Evolutionary conservation across 352 stramenopile species (phyloP), one percentile per base, ranked within the genome.

Genomic region (Globisporangium emineosum): DNA sequence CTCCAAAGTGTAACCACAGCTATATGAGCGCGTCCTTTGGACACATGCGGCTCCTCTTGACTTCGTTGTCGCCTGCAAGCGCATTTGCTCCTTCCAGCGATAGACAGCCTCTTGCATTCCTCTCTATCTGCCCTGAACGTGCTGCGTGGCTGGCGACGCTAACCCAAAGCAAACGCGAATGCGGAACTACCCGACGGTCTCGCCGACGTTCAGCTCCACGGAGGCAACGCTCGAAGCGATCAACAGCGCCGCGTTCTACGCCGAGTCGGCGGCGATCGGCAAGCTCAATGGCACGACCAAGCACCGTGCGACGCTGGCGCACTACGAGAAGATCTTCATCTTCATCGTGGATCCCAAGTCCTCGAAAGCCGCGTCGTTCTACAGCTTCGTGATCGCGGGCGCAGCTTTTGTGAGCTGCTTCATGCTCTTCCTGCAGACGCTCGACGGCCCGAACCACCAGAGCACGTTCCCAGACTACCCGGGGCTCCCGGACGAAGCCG

Each of bases 271-370:
- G 40, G 62, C 66, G 21, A 72, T 70, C 19, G 61, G 55, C 40
- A 79, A 70, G 55, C 72, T 70, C 47, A 42, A 35, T 27, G 60
- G 60, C 21, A 61, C 57, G 29, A 62, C 59, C 49, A 61, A 65
- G 43, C 66, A 75, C 71, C 42, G 68, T 5, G 74, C 75, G 51
- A 81, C 78, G 57, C 72, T 89, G 35, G 78, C 69, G 19, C 83
- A 68, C 60, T 90, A 88, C 30, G 83, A 90, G 47, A 79, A 75
- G 25, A 57, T 78, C 33, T 89, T 92, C 53, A 63, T 80, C 35
- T 92, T 92, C 67, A 82, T 92, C 69, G 81, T 88, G 19, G 81
- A 90, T 57, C 83, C 81, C 10, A 81, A 80, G 15, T 92, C 83
- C 27, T 92, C 83, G 17, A 74, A 72, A n/a, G 68, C 61, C 4